A percentile compares a stretch with the other conserved stretches of the same genome.
These are phyloP conservation scores for Platanthera zijinensis DNA, from an alignment of 106 monocot species.

Conservation along the genomic window DNA sequence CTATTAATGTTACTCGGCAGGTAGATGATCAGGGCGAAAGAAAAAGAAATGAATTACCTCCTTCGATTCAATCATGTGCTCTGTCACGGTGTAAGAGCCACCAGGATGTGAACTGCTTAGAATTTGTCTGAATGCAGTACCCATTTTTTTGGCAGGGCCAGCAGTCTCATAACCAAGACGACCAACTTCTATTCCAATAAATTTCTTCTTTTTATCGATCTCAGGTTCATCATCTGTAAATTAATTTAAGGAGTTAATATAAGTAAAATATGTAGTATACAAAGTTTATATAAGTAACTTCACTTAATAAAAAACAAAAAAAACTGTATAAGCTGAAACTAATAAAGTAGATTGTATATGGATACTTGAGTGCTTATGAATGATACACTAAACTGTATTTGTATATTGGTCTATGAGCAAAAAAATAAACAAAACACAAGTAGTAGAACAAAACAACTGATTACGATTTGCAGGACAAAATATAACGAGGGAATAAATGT, in stretches of 20 bases:
- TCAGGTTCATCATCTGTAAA: constrained; percentile 58
- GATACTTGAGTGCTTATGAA: background rate
- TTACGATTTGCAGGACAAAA: too few species aligned
- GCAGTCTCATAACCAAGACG: constrained; percentile 24
- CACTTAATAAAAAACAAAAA: background rate
- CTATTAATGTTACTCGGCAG: background rate
- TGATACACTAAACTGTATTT: background rate
- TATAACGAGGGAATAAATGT: too few species aligned
- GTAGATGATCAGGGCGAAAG: background rate
- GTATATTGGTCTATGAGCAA: background rate
- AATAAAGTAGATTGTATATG: background rate
- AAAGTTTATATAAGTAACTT: background rate
- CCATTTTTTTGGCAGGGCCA: constrained; percentile 35
- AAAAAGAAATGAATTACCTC: constrained; percentile 33
- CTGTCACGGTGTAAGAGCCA: constrained; percentile 42
- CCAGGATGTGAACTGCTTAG: constrained; percentile 21
- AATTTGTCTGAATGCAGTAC: constrained; percentile 20
- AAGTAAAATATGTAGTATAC: background rate
- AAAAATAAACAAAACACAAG: background rate
- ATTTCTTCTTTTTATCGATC: constrained; percentile 53
- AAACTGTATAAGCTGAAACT: background rate
- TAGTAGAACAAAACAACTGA: too few species aligned
- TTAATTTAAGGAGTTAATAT: background rate
- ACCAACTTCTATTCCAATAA: constrained; percentile 9
- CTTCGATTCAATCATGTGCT: constrained; percentile 27